phyloP scores from a whole-genome alignment of 768 basidiomycete species.

The Pilatotrama ljubarskyi region DNA sequence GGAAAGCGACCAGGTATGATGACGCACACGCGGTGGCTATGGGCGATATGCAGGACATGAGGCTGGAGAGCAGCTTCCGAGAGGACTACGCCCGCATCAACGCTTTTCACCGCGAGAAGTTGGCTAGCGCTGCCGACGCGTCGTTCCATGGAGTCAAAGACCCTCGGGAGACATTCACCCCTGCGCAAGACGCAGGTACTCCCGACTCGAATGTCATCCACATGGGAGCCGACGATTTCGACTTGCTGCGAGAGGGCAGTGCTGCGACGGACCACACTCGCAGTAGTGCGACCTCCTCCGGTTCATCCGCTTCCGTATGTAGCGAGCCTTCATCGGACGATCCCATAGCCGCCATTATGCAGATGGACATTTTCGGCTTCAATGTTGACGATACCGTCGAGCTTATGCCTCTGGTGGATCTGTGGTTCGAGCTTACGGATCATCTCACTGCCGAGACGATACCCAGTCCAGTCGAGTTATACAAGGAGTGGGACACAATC shows the following conservation, averaged over 20 bases:
- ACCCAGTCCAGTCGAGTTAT: background rate
- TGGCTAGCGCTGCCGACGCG: background rate
- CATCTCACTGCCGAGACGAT: constrained; percentile 4
- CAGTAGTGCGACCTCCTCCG: too few relatives aligned
- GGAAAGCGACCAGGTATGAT: background rate
- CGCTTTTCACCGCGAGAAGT: background rate
- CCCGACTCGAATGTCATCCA: too few relatives aligned
- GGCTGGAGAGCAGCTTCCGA: background rate
- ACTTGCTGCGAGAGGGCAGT: too few relatives aligned
- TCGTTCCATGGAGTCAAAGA: too few relatives aligned
- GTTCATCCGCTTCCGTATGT: too few relatives aligned
- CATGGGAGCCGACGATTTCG: too few relatives aligned
- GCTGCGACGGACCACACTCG: too few relatives aligned
- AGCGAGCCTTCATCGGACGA: background rate
- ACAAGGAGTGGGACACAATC: constrained; percentile 3
- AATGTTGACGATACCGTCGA: background rate
- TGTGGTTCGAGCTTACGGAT: constrained; percentile 8
- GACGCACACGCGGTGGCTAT: background rate
- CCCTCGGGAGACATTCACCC: too few relatives aligned
- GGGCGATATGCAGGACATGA: background rate
- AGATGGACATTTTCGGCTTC: background rate
- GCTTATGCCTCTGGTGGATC: background rate
- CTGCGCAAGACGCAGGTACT: too few relatives aligned
- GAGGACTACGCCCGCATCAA: background rate
- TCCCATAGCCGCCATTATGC: background rate